Evolutionary conservation across 768 basidiomycete species (phyloP).

Genomic region (Hysterangium stoloniferum): DNA sequence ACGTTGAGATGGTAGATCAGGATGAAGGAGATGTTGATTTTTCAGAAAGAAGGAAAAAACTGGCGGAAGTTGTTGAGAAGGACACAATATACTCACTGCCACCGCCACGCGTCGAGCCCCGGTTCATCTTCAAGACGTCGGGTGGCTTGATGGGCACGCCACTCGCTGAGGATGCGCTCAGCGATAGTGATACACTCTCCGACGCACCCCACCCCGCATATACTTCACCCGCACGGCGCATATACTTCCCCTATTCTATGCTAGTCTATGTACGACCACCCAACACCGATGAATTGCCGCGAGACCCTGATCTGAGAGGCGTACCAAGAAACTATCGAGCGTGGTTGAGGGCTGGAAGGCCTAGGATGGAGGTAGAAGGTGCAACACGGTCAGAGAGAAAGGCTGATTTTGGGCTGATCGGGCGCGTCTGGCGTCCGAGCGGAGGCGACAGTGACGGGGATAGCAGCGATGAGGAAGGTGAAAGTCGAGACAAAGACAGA

Average conservation of each 20-base stretch:
- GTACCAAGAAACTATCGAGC: constrained; percentile 9
- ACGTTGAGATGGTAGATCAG: too few relatives aligned
- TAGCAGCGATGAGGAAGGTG: background rate
- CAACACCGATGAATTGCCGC: background rate
- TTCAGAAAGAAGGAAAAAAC: too few relatives aligned
- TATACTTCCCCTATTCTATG: constrained; percentile 6
- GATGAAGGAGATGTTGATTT: too few relatives aligned
- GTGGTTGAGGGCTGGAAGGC: constrained; percentile 8
- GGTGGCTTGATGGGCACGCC: background rate
- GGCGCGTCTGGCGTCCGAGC: background rate
- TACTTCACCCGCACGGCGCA: constrained; percentile 3
- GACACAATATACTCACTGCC: constrained; percentile 3
- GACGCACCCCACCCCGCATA: background rate
- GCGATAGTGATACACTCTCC: background rate
- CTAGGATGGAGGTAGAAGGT: constrained; percentile 9
- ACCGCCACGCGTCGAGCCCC: background rate
- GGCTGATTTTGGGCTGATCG: constrained; percentile 2
- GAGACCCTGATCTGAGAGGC: constrained; percentile 3
- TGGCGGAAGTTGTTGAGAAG: too few relatives aligned
- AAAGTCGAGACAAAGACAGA: background rate
- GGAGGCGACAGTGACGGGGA: constrained; percentile 3
- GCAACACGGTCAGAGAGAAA: constrained; percentile 2
- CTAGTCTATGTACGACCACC: constrained; percentile 4
- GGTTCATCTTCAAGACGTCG: constrained; percentile 3
- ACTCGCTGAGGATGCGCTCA: constrained; percentile 1